phyloP scores from a whole-genome alignment of 2,329 filamentous ascomycete species.

The Magnaporthales sp. region DNA sequence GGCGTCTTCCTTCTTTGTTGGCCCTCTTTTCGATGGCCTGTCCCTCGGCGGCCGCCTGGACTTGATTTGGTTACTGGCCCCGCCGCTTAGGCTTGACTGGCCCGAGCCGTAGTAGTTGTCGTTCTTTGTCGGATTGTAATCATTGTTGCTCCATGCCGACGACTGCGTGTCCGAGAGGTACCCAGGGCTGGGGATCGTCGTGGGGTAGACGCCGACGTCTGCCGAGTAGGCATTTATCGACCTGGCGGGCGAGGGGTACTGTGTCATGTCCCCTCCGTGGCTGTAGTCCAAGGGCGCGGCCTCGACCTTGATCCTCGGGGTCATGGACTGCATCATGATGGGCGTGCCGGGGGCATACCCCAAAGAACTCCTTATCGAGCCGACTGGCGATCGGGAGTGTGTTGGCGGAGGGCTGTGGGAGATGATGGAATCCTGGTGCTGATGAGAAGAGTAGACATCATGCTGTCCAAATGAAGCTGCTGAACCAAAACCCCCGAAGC shows the following conservation, averaged over 20 bases:
- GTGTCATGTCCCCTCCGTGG: conserved; percentile 25
- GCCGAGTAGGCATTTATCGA: conserved; percentile 24
- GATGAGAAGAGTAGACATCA: conserved; percentile 25
- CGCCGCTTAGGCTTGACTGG: not conserved
- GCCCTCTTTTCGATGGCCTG: conserved; percentile 38
- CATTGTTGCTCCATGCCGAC: conserved; percentile 25
- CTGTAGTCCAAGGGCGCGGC: conserved; percentile 21
- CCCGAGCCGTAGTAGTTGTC: conserved; percentile 15
- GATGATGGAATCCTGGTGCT: not conserved
- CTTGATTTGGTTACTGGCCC: not conserved
- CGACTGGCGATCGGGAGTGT: not conserved
- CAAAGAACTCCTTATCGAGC: not conserved
- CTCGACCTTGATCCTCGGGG: conserved; percentile 32
- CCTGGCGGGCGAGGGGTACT: conserved; percentile 30
- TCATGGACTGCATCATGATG: conserved; percentile 17
- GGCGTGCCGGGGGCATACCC: conserved; percentile 17
- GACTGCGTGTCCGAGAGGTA: conserved; percentile 29
- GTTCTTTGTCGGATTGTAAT: conserved; percentile 16
- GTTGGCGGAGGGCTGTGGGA: not conserved
- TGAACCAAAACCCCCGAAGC: conserved; percentile 25
- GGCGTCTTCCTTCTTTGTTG: conserved; percentile 55
- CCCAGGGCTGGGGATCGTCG: conserved; percentile 19
- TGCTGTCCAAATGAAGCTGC: conserved; percentile 14
- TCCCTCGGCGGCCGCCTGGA: conserved; percentile 15
- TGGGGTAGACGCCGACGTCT: conserved; percentile 16